Evolutionary conservation across 2,329 filamentous ascomycete species (phyloP).

Genomic region (Fusarium sp.): DNA sequence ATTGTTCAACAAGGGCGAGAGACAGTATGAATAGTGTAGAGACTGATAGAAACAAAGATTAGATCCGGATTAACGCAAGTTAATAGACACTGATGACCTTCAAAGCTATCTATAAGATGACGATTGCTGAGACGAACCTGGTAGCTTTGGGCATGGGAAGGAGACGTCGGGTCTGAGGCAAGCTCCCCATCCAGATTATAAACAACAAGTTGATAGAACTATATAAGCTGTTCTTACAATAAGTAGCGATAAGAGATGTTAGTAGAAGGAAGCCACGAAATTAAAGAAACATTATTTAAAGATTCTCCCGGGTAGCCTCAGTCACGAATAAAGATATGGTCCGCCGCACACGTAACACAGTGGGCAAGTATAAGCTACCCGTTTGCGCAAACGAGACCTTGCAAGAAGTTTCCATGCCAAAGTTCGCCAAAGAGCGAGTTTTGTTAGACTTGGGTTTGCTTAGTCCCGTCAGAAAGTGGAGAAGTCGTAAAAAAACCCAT

Average conservation of each 20-base stretch:
- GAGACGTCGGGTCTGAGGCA: no score
- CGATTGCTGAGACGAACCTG: no score
- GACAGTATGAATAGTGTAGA: no score
- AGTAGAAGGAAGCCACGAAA: neutral
- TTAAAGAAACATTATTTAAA: neutral
- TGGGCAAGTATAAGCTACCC: neutral
- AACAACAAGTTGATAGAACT: fast-evolving
- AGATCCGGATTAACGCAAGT: fast-evolving
- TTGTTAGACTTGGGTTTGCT: neutral
- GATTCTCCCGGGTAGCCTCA: neutral
- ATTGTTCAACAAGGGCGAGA: no score
- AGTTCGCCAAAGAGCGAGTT: neutral
- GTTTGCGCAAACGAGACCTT: neutral
- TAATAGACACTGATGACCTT: no score
- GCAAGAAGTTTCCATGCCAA: neutral
- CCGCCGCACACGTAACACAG: neutral
- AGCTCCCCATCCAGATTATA: no score
- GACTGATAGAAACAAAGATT: neutral
- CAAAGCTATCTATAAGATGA: neutral
- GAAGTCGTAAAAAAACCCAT: neutral
- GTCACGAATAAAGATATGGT: no score
- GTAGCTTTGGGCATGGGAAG: neutral
- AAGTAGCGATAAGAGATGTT: fast-evolving
- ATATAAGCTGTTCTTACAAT: fast-evolving
- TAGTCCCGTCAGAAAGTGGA: neutral